Evolutionary conservation across 2,329 filamentous ascomycete genomes (phyloP).

Genomic region (Cercospora beticola): DNA sequence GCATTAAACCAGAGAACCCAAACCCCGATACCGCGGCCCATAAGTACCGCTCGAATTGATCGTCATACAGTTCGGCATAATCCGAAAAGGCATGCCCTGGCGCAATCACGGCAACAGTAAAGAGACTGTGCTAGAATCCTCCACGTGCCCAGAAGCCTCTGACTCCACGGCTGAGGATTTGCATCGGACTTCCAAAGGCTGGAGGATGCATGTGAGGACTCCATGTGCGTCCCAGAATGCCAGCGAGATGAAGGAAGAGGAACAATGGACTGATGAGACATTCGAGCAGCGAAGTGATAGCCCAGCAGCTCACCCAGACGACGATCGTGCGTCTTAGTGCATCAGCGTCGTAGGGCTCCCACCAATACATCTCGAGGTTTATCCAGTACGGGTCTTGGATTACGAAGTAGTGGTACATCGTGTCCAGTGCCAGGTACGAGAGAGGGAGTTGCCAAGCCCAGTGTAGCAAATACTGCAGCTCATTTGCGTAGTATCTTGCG

Average conservation of each 20-base stretch:
- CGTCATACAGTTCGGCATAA: background rate
- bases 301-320: background rate
- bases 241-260: background rate
- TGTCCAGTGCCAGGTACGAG: background rate
- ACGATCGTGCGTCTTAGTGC: background rate
- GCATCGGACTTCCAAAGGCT: background rate
- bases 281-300: background rate
- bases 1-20: background rate
- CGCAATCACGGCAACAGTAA: background rate
- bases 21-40: background rate
- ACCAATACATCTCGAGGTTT: background rate
- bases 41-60: background rate
- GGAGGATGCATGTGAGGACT: background rate
- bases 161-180: background rate
- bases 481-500: background rate
- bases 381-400: background rate
- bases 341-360: background rate
- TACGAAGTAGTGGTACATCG: background rate
- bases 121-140: constrained; percentile 6
- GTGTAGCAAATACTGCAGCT: background rate
- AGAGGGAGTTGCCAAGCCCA: background rate
- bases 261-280: background rate
- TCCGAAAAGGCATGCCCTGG: constrained; percentile 1
- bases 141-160: constrained; percentile 3
- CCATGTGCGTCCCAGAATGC: background rate